Evolutionary conservation across 164 flowering plant genomes (phyloP).

Genomic region (Chimonanthus salicifolius): DNA sequence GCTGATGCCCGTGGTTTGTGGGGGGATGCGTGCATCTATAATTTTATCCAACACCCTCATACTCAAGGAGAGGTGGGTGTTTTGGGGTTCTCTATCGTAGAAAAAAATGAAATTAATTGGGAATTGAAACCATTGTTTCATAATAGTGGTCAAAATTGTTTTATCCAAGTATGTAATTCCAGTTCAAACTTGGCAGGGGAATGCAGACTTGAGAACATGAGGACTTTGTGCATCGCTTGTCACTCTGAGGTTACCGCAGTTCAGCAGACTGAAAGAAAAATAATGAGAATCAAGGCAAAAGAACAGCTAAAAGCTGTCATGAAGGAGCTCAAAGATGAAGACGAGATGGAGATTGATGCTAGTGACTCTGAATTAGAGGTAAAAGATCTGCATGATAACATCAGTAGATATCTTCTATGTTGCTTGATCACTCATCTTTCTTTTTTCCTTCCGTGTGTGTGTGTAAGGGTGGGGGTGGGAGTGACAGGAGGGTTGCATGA

Average conservation of each 20-base stretch:
- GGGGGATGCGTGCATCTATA: too few species aligned
- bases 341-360: slow-evolving; percentile 1
- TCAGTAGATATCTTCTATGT: not conserved
- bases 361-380: not conserved
- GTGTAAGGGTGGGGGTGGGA: not conserved
- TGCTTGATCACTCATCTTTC: not conserved
- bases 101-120: too few species aligned
- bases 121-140: too few species aligned
- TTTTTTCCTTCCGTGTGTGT: not conserved
- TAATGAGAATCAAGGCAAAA: slow-evolving; percentile 42
- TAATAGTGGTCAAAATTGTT: too few species aligned
- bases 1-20: too few species aligned
- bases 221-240: slow-evolving; percentile 90
- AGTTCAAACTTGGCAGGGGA: slow-evolving; percentile 47
- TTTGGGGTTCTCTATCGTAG: too few species aligned
- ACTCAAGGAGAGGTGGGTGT: too few species aligned
- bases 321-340: slow-evolving; percentile 26
- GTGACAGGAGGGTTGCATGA: not conserved
- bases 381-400: too few species aligned
- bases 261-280: slow-evolving; percentile 52
- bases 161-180: too few species aligned
- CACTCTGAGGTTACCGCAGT: slow-evolving; percentile 77
- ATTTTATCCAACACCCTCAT: too few species aligned
- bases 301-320: slow-evolving; percentile 44
- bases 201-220: slow-evolving; percentile 82